Conservation (phyloP, 139 green algal species). For the Micractinium conductrix region DNA sequence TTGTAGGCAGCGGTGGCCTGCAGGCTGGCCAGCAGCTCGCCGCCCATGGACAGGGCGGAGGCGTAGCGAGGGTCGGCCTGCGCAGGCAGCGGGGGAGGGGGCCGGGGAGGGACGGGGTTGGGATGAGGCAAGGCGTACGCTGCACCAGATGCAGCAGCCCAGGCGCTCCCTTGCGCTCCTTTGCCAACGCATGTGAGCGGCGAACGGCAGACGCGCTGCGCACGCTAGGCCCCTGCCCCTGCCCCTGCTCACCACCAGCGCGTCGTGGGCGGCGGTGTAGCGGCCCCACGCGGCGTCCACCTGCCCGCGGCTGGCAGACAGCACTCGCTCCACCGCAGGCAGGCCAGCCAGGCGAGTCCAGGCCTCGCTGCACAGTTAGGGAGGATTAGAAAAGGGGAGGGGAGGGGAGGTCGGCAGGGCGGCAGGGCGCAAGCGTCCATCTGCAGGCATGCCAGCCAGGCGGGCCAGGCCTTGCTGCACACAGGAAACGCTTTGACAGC, state of each 20-base stretch:
- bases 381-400: too few relatives aligned
- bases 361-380: background rate
- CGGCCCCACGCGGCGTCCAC: slow-evolving; percentile 1
- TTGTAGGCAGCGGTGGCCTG: slow-evolving; percentile 15
- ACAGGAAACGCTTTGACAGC: too few relatives aligned
- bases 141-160: background rate
- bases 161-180: background rate
- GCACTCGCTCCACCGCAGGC: slow-evolving; percentile 17
- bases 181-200: too few relatives aligned
- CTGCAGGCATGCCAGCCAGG: background rate
- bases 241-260: slow-evolving; percentile 7
- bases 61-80: slow-evolving; percentile 28
- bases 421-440: background rate
- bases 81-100: background rate
- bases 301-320: background rate
- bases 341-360: slow-evolving; percentile 16
- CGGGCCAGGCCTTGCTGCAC: too few relatives aligned
- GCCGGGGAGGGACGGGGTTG: background rate
- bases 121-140: too few relatives aligned
- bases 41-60: slow-evolving; percentile 12
- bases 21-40: slow-evolving; percentile 12
- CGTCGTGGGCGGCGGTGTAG: background rate
- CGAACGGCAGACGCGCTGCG: too few relatives aligned
- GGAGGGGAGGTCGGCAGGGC: too few relatives aligned
- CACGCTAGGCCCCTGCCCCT: too few relatives aligned